Conservation (phyloP, 176 grass and related monocot species). For the Bonia amplexicaulis region DNA sequence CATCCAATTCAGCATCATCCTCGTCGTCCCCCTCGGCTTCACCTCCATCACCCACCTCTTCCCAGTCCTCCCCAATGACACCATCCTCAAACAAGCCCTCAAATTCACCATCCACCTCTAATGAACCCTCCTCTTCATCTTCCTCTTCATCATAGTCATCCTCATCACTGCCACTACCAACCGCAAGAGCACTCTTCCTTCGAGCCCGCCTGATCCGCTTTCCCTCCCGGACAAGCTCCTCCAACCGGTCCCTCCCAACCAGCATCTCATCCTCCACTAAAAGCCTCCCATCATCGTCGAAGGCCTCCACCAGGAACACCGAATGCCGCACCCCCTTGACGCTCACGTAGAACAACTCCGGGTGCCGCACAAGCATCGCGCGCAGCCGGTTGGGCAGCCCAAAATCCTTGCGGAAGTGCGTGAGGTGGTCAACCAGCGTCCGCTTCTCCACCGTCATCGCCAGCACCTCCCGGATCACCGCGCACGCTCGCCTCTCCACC, state of each 20-base stretch:
- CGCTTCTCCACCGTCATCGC: conserved; percentile 74
- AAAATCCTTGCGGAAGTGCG: conserved; percentile 69
- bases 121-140: not conserved
- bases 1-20: conserved; percentile 30
- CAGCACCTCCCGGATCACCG: conserved; percentile 62
- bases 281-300: conserved; percentile 58
- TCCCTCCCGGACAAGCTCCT: conserved; percentile 59
- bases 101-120: conserved; percentile 47
- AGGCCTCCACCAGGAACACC: conserved; percentile 66
- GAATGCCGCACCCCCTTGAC: conserved; percentile 75
- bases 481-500: conserved; percentile 60
- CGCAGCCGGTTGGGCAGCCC: conserved; percentile 61
- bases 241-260: conserved; percentile 46
- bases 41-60: conserved; percentile 33
- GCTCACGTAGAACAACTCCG: conserved; percentile 82
- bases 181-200: conserved; percentile 25
- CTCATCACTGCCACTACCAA: not conserved
- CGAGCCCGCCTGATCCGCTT: conserved; percentile 51
- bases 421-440: conserved; percentile 68
- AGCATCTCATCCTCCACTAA: conserved; percentile 71
- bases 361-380: conserved; percentile 68
- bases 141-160: conserved; percentile 18
- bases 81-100: conserved; percentile 50
- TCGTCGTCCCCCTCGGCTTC: conserved; percentile 19
- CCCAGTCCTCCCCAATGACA: conserved; percentile 60